Conservation (phyloP, 108 stramenopile genomes). For the Skeletonema costatum region DNA sequence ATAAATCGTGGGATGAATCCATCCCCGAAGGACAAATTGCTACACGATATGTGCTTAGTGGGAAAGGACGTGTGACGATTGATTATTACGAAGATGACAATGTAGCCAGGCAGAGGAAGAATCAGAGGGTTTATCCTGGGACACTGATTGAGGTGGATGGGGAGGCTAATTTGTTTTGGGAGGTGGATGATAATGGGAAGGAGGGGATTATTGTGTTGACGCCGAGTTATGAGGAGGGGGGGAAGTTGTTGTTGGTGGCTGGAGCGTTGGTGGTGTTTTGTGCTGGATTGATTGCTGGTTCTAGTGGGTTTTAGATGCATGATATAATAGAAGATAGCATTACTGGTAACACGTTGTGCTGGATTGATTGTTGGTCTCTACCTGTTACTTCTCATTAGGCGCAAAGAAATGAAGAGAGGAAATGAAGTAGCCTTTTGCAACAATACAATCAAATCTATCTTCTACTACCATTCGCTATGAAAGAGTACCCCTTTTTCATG, state of each 20-base stretch:
- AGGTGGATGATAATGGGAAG: constrained; percentile 27
- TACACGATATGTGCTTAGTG: constrained; percentile 65
- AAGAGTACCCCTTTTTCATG: too few species aligned
- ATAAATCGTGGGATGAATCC: constrained; percentile 45
- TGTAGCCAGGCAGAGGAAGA: background rate
- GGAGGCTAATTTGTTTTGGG: constrained; percentile 55
- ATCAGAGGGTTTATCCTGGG: constrained; percentile 49
- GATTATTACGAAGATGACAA: constrained; percentile 26
- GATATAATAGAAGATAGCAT: background rate
- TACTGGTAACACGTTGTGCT: background rate
- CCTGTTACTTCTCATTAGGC: too few species aligned
- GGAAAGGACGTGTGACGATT: constrained; percentile 46
- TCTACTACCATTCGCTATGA: background rate
- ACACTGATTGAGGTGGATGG: constrained; percentile 66
- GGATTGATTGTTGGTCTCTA: background rate
- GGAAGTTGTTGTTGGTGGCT: constrained; percentile 51
- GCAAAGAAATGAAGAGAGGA: too few species aligned
- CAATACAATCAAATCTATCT: too few species aligned
- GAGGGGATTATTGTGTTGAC: constrained; percentile 69
- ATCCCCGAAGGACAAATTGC: constrained; percentile 33
- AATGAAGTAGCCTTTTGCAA: too few species aligned
- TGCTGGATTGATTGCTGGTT: constrained; percentile 52
- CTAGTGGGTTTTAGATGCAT: constrained; percentile 21
- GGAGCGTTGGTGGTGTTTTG: constrained; percentile 55
- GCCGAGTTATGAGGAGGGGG: constrained; percentile 65